phyloP scores from a whole-genome alignment of 179 eudicot genomes.

The Spinacia oleracea region DNA sequence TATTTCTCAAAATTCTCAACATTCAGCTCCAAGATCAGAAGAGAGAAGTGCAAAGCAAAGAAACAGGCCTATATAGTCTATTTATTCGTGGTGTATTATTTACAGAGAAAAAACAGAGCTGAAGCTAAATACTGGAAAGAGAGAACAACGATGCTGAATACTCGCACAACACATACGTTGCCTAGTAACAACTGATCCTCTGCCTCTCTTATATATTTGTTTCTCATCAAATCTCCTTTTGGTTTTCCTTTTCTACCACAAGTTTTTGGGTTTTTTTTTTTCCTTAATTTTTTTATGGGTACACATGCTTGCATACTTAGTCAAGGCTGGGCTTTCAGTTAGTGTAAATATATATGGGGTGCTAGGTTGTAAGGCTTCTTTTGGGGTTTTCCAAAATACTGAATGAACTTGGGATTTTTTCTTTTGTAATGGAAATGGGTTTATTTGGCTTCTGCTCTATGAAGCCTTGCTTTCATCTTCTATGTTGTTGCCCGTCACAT shows the following conservation, averaged over 20 bases:
- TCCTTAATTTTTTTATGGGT: neutral
- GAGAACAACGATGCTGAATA: conserved; percentile 13
- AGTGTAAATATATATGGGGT: conserved; percentile 36
- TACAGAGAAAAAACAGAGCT: conserved; percentile 23
- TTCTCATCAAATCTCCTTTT: conserved; percentile 25
- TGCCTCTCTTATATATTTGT: conserved; percentile 13
- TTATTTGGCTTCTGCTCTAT: conserved; percentile 13
- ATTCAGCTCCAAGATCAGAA: conserved; percentile 60
- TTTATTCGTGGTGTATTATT: neutral
- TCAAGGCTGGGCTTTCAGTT: conserved; percentile 23
- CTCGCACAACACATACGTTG: conserved; percentile 12
- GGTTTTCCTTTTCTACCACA: conserved; percentile 27
- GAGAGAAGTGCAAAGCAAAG: conserved; percentile 45
- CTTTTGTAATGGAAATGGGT: conserved; percentile 16
- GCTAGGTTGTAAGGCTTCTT: conserved; percentile 36
- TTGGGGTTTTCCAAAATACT: conserved; percentile 26
- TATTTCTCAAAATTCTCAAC: neutral
- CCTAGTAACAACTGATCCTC: conserved; percentile 31
- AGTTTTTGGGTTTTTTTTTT: conserved; percentile 22
- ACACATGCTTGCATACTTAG: conserved; percentile 31
- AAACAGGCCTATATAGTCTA: conserved; percentile 44
- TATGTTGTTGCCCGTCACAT: neutral
- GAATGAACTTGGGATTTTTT: conserved; percentile 29
- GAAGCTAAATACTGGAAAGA: conserved; percentile 30
- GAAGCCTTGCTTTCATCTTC: neutral